Percentiles rank a stretch among this genome's conserved stretches.
These are phyloP conservation scores for Pseudogymnoascus pannorum DNA, from an alignment of 2,329 filamentous ascomycete species.

Conservation along the genomic window DNA sequence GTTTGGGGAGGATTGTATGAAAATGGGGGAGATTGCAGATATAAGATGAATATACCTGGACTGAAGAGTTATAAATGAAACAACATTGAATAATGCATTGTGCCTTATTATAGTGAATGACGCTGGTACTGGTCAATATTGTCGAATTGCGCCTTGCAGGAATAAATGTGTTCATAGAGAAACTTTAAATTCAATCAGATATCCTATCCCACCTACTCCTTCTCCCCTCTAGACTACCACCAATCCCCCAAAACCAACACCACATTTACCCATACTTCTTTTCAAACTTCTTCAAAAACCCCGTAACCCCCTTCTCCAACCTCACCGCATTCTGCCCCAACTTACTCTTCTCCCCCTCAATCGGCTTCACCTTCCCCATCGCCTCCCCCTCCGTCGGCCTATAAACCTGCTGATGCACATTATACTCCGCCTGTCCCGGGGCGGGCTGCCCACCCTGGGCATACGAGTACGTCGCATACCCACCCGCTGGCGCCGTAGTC, in stretches of 20 bases:
- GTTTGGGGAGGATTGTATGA: background rate
- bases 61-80: background rate
- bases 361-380: slow-evolving; percentile 34
- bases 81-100: background rate
- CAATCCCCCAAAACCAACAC: background rate
- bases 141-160: background rate
- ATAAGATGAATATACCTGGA: too few relatives aligned
- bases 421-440: slow-evolving; percentile 41
- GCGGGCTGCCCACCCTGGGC: slow-evolving; percentile 22
- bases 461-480: slow-evolving; percentile 50
- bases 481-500: slow-evolving; percentile 38
- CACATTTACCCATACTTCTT: slow-evolving; percentile 43
- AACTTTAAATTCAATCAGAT: background rate
- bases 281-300: slow-evolving; percentile 71
- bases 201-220: background rate
- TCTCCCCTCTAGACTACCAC: background rate
- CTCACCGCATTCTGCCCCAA: slow-evolving; percentile 59
- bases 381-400: slow-evolving; percentile 58
- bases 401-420: slow-evolving; percentile 63
- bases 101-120: background rate
- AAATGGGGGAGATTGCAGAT: background rate
- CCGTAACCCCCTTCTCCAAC: slow-evolving; percentile 62
- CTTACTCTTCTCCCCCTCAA: slow-evolving; percentile 36
- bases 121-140: background rate
- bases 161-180: background rate